These are phyloP conservation scores for Diphasiastrum complanatum DNA, from an alignment of 83 land plant species.

Conservation along the genomic window DNA sequence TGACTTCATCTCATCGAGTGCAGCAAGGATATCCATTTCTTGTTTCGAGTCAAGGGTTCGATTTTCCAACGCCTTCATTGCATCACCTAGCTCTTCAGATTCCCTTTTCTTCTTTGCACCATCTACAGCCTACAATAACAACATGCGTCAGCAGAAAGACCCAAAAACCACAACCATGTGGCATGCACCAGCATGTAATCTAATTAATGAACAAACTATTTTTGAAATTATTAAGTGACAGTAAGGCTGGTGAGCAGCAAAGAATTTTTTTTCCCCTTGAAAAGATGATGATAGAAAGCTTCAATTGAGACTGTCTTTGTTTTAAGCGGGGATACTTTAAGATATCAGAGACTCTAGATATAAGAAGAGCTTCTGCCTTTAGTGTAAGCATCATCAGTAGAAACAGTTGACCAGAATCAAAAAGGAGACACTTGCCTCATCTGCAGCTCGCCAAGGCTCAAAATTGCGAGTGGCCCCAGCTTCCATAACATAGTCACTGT, in stretches of 20 bases:
- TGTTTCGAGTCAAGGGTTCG: constrained; percentile 84
- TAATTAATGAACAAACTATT: too few relatives aligned
- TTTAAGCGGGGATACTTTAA: too few relatives aligned
- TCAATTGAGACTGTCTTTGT: too few relatives aligned
- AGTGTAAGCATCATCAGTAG: too few relatives aligned
- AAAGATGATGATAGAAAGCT: too few relatives aligned
- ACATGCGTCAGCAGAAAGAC: not conserved
- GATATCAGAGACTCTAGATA: too few relatives aligned
- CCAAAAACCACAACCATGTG: not conserved
- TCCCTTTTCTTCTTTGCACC: constrained; percentile 63
- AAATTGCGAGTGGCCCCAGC: constrained; percentile 82
- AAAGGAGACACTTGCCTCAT: constrained; percentile 68
- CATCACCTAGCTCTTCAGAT: constrained; percentile 93
- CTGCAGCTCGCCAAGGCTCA: constrained; percentile 93
- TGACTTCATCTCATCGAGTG: constrained; percentile 92
- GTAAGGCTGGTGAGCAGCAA: too few relatives aligned
- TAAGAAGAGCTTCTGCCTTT: too few relatives aligned
- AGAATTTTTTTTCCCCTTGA: too few relatives aligned
- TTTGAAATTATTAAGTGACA: too few relatives aligned
- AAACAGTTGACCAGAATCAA: too few relatives aligned
- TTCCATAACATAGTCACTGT: constrained; percentile 86
- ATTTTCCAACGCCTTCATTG: constrained; percentile 91
- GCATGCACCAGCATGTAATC: not conserved
- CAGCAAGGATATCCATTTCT: constrained; percentile 94
- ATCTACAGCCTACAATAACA: constrained; percentile 42